Base-by-base conservation (phyloP, 495 filamentous ascomycete species). In the Hypoxylon perforatum region DNA sequence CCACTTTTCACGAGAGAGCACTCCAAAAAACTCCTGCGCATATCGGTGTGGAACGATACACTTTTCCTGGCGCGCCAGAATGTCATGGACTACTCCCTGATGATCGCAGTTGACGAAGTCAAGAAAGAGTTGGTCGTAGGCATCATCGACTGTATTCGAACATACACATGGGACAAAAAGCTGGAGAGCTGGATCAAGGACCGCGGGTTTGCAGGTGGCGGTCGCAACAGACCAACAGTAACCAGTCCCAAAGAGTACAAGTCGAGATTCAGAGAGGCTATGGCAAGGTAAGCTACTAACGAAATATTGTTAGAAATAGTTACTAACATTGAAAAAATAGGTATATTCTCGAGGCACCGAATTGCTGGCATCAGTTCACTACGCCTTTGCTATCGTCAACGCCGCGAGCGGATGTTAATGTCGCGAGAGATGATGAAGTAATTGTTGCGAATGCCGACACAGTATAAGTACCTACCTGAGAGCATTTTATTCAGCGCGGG, bases 161-260 rank as follows among this genome's bases (percentile, higher is more conserved):
- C 95, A 0, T 99, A 97, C 73, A 99, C 95, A 11, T 99, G 96
- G 95, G 95, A 99, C 78, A 99, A 99, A 82, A 97, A 96, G 70
- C 85, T 99, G 9, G 95, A 99, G 78, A 93, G 89, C 23, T 99
- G 95, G 95, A 97, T 98, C 80, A 99, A 99, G 77, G 91, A 96
- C 70, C 88, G 94, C 33, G 94, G 93, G 7, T 92, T 94, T 70
- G 90, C 89, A 17, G 91, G 91, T 4, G 91, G 91, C 57, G 89
- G 90, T 49, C 89, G 93, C 73, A 97, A 97, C 69, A 84, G 90
- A 53, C 95, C 95, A 9, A 99, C 95, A 0, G 93, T 99, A 22
- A 99, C 95, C 30, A 96, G 92, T 77, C 95, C 95, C 8, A 96
- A 92, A 78, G 96, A 99, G 77, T 98, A 99, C 75, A 95, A 97